Conservation (phyloP, 2,329 filamentous ascomycete genomes). For the Ceratocystis diversiconidia region DNA sequence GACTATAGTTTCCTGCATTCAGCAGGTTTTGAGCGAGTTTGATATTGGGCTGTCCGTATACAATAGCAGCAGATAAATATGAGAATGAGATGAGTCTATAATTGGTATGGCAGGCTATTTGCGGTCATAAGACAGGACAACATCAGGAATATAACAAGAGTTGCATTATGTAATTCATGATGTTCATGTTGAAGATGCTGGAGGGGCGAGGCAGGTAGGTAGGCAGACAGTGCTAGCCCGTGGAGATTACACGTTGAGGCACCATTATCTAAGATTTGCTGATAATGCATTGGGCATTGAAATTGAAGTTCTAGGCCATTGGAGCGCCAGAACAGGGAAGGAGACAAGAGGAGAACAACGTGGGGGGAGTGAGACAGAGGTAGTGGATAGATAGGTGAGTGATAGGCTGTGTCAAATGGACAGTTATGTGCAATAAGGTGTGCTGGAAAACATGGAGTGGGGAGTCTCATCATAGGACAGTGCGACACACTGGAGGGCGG, state of each 20-base stretch:
- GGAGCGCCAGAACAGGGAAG: too few relatives aligned
- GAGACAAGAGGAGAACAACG: too few relatives aligned
- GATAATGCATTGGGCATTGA: too few relatives aligned
- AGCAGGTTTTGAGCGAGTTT: not conserved
- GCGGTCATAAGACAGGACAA: not conserved
- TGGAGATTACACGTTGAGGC: too few relatives aligned
- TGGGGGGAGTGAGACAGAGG: too few relatives aligned
- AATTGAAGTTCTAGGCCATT: too few relatives aligned
- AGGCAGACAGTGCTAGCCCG: too few relatives aligned
- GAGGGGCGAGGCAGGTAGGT: too few relatives aligned
- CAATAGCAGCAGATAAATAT: slow-evolving; percentile 2
- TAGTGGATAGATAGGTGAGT: too few relatives aligned
- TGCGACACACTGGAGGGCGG: not conserved
- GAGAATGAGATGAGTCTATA: not conserved
- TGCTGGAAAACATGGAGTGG: not conserved
- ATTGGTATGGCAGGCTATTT: not conserved
- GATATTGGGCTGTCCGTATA: slow-evolving; percentile 1
- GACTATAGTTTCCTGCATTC: slow-evolving; percentile 4
- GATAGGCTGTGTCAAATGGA: too few relatives aligned
- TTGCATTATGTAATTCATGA: not conserved
- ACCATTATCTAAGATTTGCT: too few relatives aligned
- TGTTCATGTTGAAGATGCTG: too few relatives aligned
- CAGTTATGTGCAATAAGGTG: not conserved
- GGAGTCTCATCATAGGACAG: not conserved
- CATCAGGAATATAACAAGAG: not conserved